Evolutionary conservation across 257 asterid genomes (phyloP).

Genomic region (Eucommia ulmoides): DNA sequence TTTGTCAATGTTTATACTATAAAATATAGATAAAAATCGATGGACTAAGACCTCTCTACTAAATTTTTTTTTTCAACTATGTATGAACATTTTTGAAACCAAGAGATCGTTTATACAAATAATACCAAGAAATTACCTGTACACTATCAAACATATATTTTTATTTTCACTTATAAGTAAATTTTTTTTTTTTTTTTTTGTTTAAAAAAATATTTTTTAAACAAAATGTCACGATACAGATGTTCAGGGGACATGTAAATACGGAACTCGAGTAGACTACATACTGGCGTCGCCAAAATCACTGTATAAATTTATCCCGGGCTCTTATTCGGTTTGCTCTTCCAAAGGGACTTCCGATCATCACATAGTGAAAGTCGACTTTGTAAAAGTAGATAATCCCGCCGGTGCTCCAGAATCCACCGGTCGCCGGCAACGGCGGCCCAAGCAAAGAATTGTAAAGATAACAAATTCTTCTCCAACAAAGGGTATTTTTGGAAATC

Average conservation of each 20-base stretch:
- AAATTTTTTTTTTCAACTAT: background rate
- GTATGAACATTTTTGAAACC: background rate
- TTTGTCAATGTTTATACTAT: no score
- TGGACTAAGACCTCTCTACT: background rate
- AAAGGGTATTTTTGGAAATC: constrained; percentile 62
- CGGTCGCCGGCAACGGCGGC: constrained; percentile 20
- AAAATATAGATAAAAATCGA: no score
- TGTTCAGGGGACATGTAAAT: constrained; percentile 94
- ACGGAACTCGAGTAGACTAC: constrained; percentile 88
- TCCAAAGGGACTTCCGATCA: constrained; percentile 98
- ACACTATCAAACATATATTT: background rate
- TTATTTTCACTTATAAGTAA: background rate
- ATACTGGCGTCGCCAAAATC: constrained; percentile 50
- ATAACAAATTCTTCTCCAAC: constrained; percentile 43
- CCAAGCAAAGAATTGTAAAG: constrained; percentile 42
- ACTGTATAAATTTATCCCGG: constrained; percentile 64
- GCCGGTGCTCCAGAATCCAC: constrained; percentile 14
- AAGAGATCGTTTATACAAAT: background rate
- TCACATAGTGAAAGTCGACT: constrained; percentile 82
- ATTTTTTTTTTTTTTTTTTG: no score
- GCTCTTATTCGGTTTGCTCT: constrained; percentile 81
- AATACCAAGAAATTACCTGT: background rate
- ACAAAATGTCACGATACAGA: constrained; percentile 25
- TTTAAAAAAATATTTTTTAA: no score
- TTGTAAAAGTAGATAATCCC: constrained; percentile 30